Conservation (phyloP, 192 early-diverging fungal species). For the Mortierella claussenii region DNA sequence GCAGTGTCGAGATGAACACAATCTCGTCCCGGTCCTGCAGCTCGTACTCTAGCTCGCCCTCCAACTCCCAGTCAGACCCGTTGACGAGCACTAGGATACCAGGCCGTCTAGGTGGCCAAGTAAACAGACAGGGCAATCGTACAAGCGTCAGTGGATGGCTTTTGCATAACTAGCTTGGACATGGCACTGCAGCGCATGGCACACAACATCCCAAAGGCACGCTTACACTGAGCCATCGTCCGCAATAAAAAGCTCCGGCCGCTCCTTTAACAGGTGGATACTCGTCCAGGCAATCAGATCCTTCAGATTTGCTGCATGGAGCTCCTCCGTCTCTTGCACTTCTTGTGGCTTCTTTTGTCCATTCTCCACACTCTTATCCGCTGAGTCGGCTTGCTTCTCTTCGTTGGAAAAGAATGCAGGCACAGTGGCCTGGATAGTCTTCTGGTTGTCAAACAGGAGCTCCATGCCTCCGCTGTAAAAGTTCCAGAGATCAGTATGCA, state of each 20-base stretch:
- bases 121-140: too few relatives aligned
- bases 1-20: slow-evolving; percentile 97
- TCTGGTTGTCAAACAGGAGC: slow-evolving; percentile 84
- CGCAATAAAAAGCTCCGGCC: slow-evolving; percentile 87
- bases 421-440: slow-evolving; percentile 61
- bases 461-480: slow-evolving; percentile 87
- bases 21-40: slow-evolving; percentile 83
- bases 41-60: slow-evolving; percentile 86
- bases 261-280: slow-evolving; percentile 75
- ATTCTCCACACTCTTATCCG: too few relatives aligned
- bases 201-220: not conserved
- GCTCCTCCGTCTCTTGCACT: slow-evolving; percentile 18
- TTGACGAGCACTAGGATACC: slow-evolving; percentile 97
- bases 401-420: slow-evolving; percentile 53
- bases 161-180: too few relatives aligned
- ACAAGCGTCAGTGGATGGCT: too few relatives aligned
- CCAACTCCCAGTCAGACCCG: slow-evolving; percentile 95
- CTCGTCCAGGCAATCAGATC: slow-evolving; percentile 80
- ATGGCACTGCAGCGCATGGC: not conserved
- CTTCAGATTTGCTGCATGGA: slow-evolving; percentile 62
- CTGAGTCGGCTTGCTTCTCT: not conserved
- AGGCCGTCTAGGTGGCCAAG: slow-evolving; percentile 71
- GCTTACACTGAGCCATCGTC: slow-evolving; percentile 81
- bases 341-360: too few relatives aligned
- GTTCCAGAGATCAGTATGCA: not conserved